Evolutionary conservation across 345 rosid genomes (phyloP).

Genomic region (Hibiscus mutabilis): DNA sequence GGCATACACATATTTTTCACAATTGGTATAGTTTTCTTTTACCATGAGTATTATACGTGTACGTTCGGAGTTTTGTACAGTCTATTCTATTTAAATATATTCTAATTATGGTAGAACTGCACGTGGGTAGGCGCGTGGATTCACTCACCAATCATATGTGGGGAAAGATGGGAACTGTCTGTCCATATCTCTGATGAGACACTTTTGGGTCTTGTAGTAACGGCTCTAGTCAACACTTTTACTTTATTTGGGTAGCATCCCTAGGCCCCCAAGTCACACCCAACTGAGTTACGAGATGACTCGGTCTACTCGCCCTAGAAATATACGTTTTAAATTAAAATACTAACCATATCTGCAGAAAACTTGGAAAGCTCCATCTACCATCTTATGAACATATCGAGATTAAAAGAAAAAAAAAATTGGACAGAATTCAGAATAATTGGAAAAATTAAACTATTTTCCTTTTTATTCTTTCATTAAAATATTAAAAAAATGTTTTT

Average conservation of each 20-base stretch:
- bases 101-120: background rate
- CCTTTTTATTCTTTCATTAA: too few relatives aligned
- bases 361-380: background rate
- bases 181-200: background rate
- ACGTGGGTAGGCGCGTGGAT: background rate
- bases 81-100: too few relatives aligned
- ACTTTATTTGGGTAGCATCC: background rate
- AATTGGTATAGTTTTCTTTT: too few relatives aligned
- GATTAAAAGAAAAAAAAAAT: background rate
- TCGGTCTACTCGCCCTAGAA: background rate
- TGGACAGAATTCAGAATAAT: background rate
- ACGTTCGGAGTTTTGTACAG: too few relatives aligned
- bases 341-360: background rate
- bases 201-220: background rate
- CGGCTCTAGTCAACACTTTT: background rate
- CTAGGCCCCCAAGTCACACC: background rate
- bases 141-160: background rate
- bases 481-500: too few relatives aligned
- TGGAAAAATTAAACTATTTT: background rate
- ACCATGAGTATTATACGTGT: too few relatives aligned
- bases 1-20: too few relatives aligned
- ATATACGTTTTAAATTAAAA: too few relatives aligned
- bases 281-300: constrained; percentile 8
- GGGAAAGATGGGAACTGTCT: background rate
- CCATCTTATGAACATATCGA: background rate